Evolutionary conservation across 371 early-diverging fungal species (phyloP).

Genomic region (Mortierella sp.): DNA sequence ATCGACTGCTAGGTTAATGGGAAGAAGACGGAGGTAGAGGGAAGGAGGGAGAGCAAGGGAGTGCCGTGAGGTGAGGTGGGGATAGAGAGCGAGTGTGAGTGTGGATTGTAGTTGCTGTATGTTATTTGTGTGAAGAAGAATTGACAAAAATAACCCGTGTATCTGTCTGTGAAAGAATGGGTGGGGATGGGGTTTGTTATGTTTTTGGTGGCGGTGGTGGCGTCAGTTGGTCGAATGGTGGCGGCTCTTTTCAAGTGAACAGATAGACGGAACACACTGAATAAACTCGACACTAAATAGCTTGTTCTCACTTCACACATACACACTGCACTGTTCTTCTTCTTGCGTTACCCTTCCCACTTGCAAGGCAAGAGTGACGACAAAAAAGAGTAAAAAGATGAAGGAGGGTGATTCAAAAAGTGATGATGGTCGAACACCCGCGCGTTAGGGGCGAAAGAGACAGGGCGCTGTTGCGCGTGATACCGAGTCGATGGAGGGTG

Average conservation of each 20-base stretch:
- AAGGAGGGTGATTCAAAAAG: neutral
- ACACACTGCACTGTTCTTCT: neutral
- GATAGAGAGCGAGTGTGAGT: neutral
- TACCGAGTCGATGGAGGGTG: neutral
- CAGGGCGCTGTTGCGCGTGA: neutral
- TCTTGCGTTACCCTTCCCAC: neutral
- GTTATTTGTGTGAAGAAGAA: neutral
- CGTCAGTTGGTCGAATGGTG: conserved; percentile 9
- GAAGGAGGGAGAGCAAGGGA: neutral
- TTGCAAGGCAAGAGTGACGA: neutral
- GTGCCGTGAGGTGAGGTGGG: neutral
- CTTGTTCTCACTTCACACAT: neutral
- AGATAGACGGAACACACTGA: neutral
- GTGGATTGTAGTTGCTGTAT: no score
- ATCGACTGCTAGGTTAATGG: neutral
- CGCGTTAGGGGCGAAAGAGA: neutral
- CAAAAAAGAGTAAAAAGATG: neutral
- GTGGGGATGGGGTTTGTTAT: conserved; percentile 8
- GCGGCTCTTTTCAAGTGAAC: conserved; percentile 11
- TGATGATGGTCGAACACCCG: conserved; percentile 1
- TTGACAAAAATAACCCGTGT: neutral
- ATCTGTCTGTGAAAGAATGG: neutral
- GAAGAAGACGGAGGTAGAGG: neutral
- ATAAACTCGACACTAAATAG: neutral
- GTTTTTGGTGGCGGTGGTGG: conserved; percentile 18